Conservation (phyloP, 768 basidiomycete species). For the Rossbeevera mucosa region DNA sequence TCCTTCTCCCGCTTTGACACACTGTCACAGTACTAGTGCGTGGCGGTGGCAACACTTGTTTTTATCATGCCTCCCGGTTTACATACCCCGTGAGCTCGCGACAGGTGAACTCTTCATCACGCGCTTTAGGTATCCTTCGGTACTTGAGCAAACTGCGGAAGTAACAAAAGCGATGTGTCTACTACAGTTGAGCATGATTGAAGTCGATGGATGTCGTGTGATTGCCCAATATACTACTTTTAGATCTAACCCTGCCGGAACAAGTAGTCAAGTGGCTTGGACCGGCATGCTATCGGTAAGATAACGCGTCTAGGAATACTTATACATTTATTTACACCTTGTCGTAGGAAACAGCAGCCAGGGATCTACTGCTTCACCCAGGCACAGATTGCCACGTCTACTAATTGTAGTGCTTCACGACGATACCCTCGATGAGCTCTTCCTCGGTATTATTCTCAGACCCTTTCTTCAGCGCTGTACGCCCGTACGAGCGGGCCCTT, state of each 20-base stretch:
- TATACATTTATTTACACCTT: no score
- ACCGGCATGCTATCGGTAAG: no score
- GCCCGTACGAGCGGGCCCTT: conserved; percentile 48
- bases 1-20: background rate
- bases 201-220: background rate
- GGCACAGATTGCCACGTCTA: conserved; percentile 18
- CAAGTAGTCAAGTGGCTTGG: background rate
- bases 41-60: background rate
- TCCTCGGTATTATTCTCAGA: conserved; percentile 45
- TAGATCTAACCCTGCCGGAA: background rate
- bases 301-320: no score
- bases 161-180: background rate
- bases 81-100: background rate
- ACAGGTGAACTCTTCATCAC: background rate
- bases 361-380: background rate
- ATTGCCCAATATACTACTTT: background rate
- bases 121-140: background rate
- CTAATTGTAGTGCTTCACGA: conserved; percentile 56
- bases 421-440: conserved; percentile 48
- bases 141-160: background rate
- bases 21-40: background rate
- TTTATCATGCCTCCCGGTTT: no score
- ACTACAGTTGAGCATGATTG: background rate
- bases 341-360: background rate
- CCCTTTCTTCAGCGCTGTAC: conserved; percentile 37